These are phyloP conservation scores for Populus trichocarpa DNA, from an alignment of 441 rosid species.

Conservation along the genomic window DNA sequence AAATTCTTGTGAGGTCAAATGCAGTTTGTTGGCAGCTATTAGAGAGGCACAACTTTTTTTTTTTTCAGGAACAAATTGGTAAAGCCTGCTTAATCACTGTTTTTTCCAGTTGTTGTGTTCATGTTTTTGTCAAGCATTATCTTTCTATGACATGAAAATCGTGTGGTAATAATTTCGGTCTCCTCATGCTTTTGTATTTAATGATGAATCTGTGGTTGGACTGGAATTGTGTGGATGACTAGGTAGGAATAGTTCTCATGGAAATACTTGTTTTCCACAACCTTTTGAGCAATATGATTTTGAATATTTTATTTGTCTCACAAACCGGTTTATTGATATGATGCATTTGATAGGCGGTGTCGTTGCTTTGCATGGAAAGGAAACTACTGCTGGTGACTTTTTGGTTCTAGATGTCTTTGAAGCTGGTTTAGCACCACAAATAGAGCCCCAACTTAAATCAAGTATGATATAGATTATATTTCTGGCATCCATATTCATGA, in stretches of 20 bases:
- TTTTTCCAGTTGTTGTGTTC: background rate
- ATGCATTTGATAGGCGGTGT: conserved; percentile 55
- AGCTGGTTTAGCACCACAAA: conserved; percentile 84
- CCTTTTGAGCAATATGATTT: background rate
- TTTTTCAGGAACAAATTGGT: background rate
- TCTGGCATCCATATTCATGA: conserved; percentile 8
- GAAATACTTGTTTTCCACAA: background rate
- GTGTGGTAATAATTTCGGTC: background rate
- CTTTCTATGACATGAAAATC: background rate
- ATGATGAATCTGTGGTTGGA: background rate
- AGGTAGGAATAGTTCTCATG: background rate
- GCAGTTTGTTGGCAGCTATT: conserved; percentile 1
- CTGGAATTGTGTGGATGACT: conserved; percentile 4
- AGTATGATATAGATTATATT: conserved; percentile 34
- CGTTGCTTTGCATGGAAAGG: conserved; percentile 86
- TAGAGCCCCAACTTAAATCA: conserved; percentile 49
- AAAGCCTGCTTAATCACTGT: conserved; percentile 9
- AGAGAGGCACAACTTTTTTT: background rate
- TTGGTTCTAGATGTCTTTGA: conserved; percentile 78
- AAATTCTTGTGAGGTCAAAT: background rate
- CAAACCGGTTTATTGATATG: conserved; percentile 9
- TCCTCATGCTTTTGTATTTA: background rate
- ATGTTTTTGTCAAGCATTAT: background rate
- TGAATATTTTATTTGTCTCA: conserved; percentile 2
- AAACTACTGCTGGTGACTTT: conserved; percentile 77